Base-by-base conservation (phyloP, 2,329 filamentous ascomycete genomes). In the Podosphaera leucotricha region DNA sequence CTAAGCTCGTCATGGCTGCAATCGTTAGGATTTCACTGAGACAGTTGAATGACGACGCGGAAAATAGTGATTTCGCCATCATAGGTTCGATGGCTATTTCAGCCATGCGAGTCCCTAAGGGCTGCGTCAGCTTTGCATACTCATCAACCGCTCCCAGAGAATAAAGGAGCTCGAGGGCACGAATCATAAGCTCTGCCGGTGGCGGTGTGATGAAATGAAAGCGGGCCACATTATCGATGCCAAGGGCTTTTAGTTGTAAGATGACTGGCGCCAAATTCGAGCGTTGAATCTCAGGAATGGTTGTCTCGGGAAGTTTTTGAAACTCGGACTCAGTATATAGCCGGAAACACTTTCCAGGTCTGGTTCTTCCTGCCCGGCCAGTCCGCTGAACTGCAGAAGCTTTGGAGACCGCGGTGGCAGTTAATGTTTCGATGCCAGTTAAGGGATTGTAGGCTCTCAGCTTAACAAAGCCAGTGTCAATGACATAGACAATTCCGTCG, bases 131-230 rank as follows among this genome's bases (percentile, higher is more conserved):
- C 57, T 87, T 92, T 13, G 85, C 85, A 56, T 93, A 87, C 43
- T 80, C 75, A 54, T 95, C 86, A 11, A 98, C 64, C 0, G 85
- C 85, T 6, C 85, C 85, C 5, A 95, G 64, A 0, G 83, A 81
- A 59, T 79, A 93, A 3, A 98, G 70, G 2, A 94, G 66, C 59
- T 95, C 87, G 1, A 94, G 71, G 0, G 82, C 90, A 49, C 85
- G 82, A 38, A 80, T 74, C 60, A 95, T 72, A 24, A 93, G 72
- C 53, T 87, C 77, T 0, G 85, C 75, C 0, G 90, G 85, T 10
- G 90, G 90, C 0, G 85, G 77, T 13, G 87, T 95, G 3, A 90
- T 90, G 58, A 95, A 98, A 0, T 92, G 90, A 58, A 98, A 98
- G 60, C 90, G 92, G 57, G 83, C 71, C 6, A 98, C 80, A 46